phyloP scores from a whole-genome alignment of 2,329 filamentous ascomycete species.

The Talaromyces sp. region DNA sequence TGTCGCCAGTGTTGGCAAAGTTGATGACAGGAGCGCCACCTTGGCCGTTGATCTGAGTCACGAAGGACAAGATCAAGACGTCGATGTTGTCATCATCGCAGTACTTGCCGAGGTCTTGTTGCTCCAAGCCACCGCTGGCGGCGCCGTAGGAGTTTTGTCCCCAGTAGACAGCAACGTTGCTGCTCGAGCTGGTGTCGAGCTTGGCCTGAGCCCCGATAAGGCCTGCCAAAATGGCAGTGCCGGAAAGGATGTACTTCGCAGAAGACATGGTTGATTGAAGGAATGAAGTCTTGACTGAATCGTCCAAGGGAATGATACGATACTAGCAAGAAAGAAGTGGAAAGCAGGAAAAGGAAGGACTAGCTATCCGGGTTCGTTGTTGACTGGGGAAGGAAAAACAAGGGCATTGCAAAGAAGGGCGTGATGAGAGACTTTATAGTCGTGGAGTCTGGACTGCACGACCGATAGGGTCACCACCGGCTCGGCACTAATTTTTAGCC shows the following conservation, averaged over 20 bases:
- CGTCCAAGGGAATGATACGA: slow-evolving; percentile 7
- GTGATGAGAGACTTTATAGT: slow-evolving; percentile 3
- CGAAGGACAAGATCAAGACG: slow-evolving; percentile 13
- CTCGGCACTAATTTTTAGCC: neutral
- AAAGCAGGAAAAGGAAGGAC: neutral
- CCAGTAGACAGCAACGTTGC: slow-evolving; percentile 65
- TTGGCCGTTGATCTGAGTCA: slow-evolving; percentile 42
- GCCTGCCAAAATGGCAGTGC: slow-evolving; percentile 19
- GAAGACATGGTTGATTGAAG: slow-evolving; percentile 6
- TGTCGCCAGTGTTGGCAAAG: slow-evolving; percentile 61
- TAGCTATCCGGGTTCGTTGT: neutral
- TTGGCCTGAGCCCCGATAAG: slow-evolving; percentile 33
- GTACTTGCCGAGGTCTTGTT: slow-evolving; percentile 56
- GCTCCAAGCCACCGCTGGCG: slow-evolving; percentile 41
- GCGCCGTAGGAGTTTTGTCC: slow-evolving; percentile 60
- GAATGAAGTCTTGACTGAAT: neutral
- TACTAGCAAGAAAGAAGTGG: slow-evolving; percentile 3
- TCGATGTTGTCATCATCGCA: slow-evolving; percentile 42
- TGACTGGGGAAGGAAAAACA: neutral
- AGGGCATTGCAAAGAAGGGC: neutral
- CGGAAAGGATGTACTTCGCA: slow-evolving; percentile 8
- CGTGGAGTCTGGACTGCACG: neutral
- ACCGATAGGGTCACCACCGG: slow-evolving; percentile 7
- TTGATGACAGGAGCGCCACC: slow-evolving; percentile 52
- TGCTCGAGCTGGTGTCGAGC: slow-evolving; percentile 41